Conservation (phyloP, 2,329 filamentous ascomycete species). For the Penicillium brevicompactum region DNA sequence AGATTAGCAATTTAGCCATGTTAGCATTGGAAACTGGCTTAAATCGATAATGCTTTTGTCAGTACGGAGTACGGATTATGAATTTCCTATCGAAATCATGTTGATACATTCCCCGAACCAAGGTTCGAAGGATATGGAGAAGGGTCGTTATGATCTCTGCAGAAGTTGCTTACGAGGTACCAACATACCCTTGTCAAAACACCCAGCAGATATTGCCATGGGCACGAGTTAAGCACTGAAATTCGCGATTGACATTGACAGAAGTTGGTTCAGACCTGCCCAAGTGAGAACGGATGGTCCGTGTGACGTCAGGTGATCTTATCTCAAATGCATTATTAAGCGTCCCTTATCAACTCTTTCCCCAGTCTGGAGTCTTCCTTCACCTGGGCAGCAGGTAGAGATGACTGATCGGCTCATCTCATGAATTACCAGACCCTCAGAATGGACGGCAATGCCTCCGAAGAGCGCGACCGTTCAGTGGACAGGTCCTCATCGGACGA, state of each 20-base stretch:
- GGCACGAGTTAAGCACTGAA: no score
- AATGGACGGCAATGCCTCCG: conserved; percentile 32
- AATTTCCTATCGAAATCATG: no score
- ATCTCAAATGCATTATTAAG: conserved; percentile 18
- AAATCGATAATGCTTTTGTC: no score
- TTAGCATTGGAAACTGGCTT: no score
- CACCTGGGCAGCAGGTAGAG: neutral
- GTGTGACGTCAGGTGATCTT: conserved; percentile 27
- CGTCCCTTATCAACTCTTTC: conserved; percentile 16
- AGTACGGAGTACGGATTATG: no score
- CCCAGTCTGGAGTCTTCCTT: neutral
- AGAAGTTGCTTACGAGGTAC: no score
- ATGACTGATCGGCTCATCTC: conserved; percentile 13
- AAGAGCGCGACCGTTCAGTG: conserved; percentile 4
- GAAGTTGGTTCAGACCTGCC: neutral
- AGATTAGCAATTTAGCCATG: neutral
- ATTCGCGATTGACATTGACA: neutral
- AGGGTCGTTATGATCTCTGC: no score
- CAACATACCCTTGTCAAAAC: no score
- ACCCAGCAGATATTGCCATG: no score
- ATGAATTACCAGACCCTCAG: conserved; percentile 43
- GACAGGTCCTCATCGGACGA: conserved; percentile 7
- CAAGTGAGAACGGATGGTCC: neutral
- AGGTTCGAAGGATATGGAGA: no score
- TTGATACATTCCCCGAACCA: no score